Evolutionary conservation across 768 basidiomycete species (phyloP).

Genomic region (Glaciozyma martinii): DNA sequence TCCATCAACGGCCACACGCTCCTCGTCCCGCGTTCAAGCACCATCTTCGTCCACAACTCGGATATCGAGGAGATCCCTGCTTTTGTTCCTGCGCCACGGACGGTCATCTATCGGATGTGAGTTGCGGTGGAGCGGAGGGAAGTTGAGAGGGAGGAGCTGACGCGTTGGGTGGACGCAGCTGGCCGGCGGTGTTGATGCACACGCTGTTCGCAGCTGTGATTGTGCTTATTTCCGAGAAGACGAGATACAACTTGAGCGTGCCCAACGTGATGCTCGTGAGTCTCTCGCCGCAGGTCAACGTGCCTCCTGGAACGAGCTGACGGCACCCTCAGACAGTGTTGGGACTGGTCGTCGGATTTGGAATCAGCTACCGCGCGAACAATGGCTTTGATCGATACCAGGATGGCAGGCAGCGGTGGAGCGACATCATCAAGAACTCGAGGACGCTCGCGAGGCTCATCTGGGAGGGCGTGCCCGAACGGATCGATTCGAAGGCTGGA

Average conservation of each 20-base stretch:
- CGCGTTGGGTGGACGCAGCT: background rate
- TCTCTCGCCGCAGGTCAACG: no score
- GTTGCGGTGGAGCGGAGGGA: no score
- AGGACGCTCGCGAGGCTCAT: background rate
- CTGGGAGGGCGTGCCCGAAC: background rate
- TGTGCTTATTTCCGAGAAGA: background rate
- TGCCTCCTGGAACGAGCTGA: background rate
- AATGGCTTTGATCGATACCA: background rate
- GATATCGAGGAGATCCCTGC: background rate
- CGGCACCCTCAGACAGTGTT: background rate
- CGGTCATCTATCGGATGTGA: background rate
- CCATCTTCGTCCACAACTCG: background rate
- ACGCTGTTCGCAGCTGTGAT: background rate
- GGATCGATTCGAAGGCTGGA: background rate
- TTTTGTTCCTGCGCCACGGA: background rate
- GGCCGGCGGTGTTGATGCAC: background rate
- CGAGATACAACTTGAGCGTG: background rate
- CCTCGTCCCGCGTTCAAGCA: background rate
- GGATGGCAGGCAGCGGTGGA: background rate
- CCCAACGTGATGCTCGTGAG: background rate
- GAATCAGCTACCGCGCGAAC: background rate
- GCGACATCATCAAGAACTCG: background rate
- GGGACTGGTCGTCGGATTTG: background rate
- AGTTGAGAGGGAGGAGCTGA: no score
- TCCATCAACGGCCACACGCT: no score